A percentile compares a stretch with the other conserved stretches of the same genome.
These are phyloP conservation scores for Tylopilus felleus DNA, from an alignment of 768 basidiomycete genomes.

Conservation along the genomic window DNA sequence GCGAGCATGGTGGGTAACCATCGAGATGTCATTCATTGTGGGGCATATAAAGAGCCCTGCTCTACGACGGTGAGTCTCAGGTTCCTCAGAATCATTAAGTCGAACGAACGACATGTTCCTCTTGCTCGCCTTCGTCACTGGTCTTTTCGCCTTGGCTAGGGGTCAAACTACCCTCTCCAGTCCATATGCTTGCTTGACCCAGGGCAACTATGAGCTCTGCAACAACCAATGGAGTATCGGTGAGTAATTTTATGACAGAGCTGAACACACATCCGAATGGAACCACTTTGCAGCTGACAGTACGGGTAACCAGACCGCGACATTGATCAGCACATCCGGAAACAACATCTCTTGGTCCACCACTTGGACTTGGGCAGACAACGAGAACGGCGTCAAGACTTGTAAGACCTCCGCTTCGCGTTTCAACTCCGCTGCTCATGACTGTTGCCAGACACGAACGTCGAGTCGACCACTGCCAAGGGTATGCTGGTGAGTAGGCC, in stretches of 20 bases:
- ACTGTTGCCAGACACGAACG: too few species aligned
- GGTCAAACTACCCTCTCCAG: neutral
- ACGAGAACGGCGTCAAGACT: too few species aligned
- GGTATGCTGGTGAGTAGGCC: too few species aligned
- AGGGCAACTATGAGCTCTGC: neutral
- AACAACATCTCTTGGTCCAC: too few species aligned
- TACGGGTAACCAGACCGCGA: too few species aligned
- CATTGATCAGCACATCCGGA: too few species aligned
- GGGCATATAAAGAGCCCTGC: neutral
- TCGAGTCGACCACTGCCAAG: too few species aligned
- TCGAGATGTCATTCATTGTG: neutral
- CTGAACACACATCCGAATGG: neutral
- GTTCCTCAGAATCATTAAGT: neutral
- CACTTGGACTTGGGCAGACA: too few species aligned
- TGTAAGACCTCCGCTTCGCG: too few species aligned
- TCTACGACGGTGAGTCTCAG: neutral
- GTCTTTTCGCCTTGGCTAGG: neutral
- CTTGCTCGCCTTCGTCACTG: neutral
- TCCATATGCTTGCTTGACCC: neutral
- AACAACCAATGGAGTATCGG: neutral
- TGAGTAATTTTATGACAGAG: neutral
- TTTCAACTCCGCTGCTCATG: too few species aligned
- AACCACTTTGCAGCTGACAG: neutral
- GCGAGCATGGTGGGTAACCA: neutral
- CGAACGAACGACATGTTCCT: neutral